These are phyloP conservation scores for Chaetothyriales sp. DNA, from an alignment of 2,329 filamentous ascomycete genomes.

Conservation along the genomic window DNA sequence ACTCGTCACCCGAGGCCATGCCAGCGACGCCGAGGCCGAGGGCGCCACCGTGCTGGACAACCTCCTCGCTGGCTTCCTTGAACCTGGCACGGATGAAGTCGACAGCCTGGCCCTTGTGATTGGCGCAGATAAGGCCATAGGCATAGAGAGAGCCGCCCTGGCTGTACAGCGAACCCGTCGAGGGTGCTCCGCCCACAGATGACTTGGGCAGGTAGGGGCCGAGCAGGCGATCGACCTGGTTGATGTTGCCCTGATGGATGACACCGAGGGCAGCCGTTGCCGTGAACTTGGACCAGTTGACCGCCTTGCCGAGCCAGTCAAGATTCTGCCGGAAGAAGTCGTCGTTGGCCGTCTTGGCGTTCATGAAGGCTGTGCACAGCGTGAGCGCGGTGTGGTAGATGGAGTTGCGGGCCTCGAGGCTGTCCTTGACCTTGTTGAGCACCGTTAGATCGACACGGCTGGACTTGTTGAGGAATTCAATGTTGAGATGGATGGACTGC, in stretches of 20 bases:
- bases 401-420: conserved; percentile 85
- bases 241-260: conserved; percentile 88
- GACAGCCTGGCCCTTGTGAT: conserved; percentile 77
- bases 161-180: conserved; percentile 77
- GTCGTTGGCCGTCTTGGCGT: conserved; percentile 93
- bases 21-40: conserved; percentile 90
- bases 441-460: conserved; percentile 86
- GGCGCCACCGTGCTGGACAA: conserved; percentile 92
- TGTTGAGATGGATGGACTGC: conserved; percentile 83
- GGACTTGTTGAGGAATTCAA: conserved; percentile 92
- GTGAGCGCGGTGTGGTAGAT: conserved; percentile 98
- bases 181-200: conserved; percentile 44
- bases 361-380: conserved; percentile 98
- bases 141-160: conserved; percentile 93
- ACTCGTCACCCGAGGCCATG: conserved; percentile 86
- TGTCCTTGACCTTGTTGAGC: conserved; percentile 91
- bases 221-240: conserved; percentile 80
- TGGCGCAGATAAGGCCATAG: conserved; percentile 90
- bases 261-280: conserved; percentile 91
- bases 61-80: conserved; percentile 46
- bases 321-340: conserved; percentile 97
- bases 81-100: conserved; percentile 33
- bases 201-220: conserved; percentile 84
- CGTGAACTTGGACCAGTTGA: conserved; percentile 99
- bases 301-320: conserved; percentile 94